Base-by-base conservation (phyloP, 1,139 yeast genomes). In the Saccharomyces hybrid region DNA sequence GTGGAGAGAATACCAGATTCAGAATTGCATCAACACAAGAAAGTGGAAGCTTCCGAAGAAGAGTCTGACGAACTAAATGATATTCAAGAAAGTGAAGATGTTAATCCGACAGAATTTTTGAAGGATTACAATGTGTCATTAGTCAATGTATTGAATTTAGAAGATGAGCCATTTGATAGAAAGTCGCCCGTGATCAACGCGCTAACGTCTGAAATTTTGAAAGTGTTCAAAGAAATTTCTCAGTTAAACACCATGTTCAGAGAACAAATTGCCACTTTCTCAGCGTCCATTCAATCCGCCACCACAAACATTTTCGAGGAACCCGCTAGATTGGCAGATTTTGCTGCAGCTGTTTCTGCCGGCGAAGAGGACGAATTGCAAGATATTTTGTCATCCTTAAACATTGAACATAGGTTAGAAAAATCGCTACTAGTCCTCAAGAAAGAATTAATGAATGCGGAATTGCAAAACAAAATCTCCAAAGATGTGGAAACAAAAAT, bases 301-400 rank as follows among this genome's bases (percentile, higher is more conserved):
- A 73, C 81, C 8, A 79, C 84, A 27, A 83, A 86, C 62, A 86
- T 88, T 2, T 82, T 83, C 66, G 86, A 84, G 61, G 88, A 84
- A 62, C 90, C 91, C 9, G 86, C 83, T 44, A 81, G 81, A 61
- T 70, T 85, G 58, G 90, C 90, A 0, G 91, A 86, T 66, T 84
- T 85, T 70, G 86, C 88, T 31, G 91, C 90, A 27, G 87, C 90
- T 23, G 81, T 84, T 25, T 81, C 88, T 52, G 84, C 88, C n/a
- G 88, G 86, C 50, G 82, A 80, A 58, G 80, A 80, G 56, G 78
- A 75, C 38, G 87, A 83, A 59, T 69, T 84, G 48, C 91, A 85
- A 69, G 84, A 78, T 52, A 83, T 93, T 55, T 75, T 93, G 60
- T 88, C 86, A 57, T 80, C 89, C 34, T 70, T 84, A 48, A 82